phyloP scores from a whole-genome alignment of 2,329 filamentous ascomycete genomes.

The Talaromyces amestolkiae region DNA sequence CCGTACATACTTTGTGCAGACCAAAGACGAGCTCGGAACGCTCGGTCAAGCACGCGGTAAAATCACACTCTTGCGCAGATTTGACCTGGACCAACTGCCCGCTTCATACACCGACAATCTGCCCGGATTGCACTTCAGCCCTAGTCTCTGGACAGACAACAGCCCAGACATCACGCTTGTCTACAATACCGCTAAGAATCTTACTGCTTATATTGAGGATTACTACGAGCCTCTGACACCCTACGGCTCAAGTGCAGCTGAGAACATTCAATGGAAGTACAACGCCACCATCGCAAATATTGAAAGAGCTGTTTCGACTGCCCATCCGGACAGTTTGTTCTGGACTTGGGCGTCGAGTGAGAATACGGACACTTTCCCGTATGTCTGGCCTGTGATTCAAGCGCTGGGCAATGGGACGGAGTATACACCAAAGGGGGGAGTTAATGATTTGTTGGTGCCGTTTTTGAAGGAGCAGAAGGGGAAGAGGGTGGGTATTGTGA shows the following conservation, averaged over 20 bases:
- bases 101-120: constrained; percentile 36
- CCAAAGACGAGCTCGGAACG: constrained; percentile 35
- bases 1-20: constrained; percentile 41
- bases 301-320: constrained; percentile 33
- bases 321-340: constrained; percentile 42
- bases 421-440: constrained; percentile 41
- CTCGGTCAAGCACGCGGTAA: constrained; percentile 39
- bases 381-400: constrained; percentile 46
- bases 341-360: constrained; percentile 51
- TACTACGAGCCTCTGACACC: constrained; percentile 45
- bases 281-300: constrained; percentile 45
- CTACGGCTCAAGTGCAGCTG: constrained; percentile 29
- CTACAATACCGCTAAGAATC: constrained; percentile 40
- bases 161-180: constrained; percentile 39
- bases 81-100: constrained; percentile 43
- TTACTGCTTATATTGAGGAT: constrained; percentile 51
- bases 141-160: constrained; percentile 47
- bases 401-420: constrained; percentile 40
- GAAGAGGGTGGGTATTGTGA: constrained; percentile 51
- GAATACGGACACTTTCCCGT: constrained; percentile 39
- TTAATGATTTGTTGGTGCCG: constrained; percentile 46
- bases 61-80: constrained; percentile 47
- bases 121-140: constrained; percentile 50
- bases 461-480: constrained; percentile 40
- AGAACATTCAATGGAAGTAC: constrained; percentile 47